Base-by-base conservation (phyloP, 768 basidiomycete genomes). In the Filobasidium wieringae region DNA sequence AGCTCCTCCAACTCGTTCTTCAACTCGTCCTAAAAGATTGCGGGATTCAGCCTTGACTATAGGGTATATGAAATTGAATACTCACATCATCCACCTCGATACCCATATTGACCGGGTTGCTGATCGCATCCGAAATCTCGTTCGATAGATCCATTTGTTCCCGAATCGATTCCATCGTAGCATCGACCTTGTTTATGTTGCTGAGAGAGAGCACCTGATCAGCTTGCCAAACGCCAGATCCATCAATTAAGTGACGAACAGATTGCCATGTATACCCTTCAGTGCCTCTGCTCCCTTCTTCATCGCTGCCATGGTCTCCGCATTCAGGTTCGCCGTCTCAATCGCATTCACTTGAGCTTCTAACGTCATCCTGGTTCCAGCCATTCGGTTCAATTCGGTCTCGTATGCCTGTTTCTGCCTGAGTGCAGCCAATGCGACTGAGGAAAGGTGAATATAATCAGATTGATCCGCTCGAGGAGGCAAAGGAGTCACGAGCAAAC, bases 221-320 rank as follows among this genome's bases (percentile, higher is more conserved):
- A 49, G 7, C 19, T 14, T n/a, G 29, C 19, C 29, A 49, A 49
- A 4, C n/a, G n/a, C n/a, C n/a, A n/a, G n/a, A 7, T 7, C 41
- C 19, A 7, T 7, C 9, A 19, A 51, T 51, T 37, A 54, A 54
- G 0, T 49, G 27, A 84, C 90, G 71, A 62, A 95, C 92, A 95
- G 79, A 68, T 83, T 83, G 43, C 84, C 84, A 66, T 97, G 93
- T 54, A 97, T 95, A 49, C 81, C 80, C 75, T 85, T 85, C 73
- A 97, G 81, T 27, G 86, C 95, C 60, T 85, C 83, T 0, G 90
- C 81, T 34, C 87, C 93, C 74, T 87, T 86, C 85, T 91, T 95
- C 88, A 99, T 95, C 27, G 87, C 91, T 22, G 81, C 78, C 87
- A 99, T 89, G 14, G 91, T 96, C 79, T 96, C 91, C 68, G 87